phyloP scores from a whole-genome alignment of 1,284 basidiomycete species.

The Ganoderma sp. region DNA sequence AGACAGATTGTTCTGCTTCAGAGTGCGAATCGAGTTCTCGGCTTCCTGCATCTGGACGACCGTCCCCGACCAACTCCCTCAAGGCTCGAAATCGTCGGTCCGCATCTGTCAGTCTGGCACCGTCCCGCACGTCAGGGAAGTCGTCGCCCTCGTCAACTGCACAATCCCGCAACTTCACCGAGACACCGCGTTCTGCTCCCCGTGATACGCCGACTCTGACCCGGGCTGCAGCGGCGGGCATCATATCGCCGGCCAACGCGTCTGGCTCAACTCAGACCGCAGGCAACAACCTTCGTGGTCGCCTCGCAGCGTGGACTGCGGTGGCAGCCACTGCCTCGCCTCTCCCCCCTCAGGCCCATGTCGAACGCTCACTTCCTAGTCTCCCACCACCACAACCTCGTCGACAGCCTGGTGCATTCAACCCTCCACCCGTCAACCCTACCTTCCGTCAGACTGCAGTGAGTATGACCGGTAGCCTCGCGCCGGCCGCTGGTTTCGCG shows the following conservation, averaged over 20 bases:
- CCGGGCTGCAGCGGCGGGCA: slow-evolving; percentile 48
- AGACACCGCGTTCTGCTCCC: slow-evolving; percentile 24
- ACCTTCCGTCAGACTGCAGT: slow-evolving; percentile 67
- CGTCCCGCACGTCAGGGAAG: slow-evolving; percentile 27
- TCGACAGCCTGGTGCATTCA: slow-evolving; percentile 36
- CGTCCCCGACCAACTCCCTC: slow-evolving; percentile 41
- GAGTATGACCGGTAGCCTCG: slow-evolving; percentile 68
- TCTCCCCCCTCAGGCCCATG: slow-evolving; percentile 34
- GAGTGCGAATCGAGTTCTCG: slow-evolving; percentile 49
- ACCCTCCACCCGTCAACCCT: slow-evolving; percentile 38
- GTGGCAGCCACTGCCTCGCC: slow-evolving; percentile 31
- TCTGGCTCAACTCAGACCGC: slow-evolving; percentile 43
- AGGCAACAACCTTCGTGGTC: slow-evolving; percentile 53
- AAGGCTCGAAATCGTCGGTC: slow-evolving; percentile 62
- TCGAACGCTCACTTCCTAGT: slow-evolving; percentile 30
- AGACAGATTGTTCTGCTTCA: slow-evolving; percentile 36
- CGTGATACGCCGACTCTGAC: slow-evolving; percentile 48
- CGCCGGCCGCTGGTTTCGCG: slow-evolving; percentile 73
- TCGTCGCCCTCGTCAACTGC: slow-evolving; percentile 9
- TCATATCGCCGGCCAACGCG: slow-evolving; percentile 46
- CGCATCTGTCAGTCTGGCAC: slow-evolving; percentile 60
- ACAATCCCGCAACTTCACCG: slow-evolving; percentile 29
- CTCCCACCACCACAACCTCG: slow-evolving; percentile 38
- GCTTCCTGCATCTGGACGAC: slow-evolving; percentile 27
- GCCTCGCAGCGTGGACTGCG: slow-evolving; percentile 57